Evolutionary conservation across 805 yeast species (phyloP).

Genomic region (Ogataea methanolica): DNA sequence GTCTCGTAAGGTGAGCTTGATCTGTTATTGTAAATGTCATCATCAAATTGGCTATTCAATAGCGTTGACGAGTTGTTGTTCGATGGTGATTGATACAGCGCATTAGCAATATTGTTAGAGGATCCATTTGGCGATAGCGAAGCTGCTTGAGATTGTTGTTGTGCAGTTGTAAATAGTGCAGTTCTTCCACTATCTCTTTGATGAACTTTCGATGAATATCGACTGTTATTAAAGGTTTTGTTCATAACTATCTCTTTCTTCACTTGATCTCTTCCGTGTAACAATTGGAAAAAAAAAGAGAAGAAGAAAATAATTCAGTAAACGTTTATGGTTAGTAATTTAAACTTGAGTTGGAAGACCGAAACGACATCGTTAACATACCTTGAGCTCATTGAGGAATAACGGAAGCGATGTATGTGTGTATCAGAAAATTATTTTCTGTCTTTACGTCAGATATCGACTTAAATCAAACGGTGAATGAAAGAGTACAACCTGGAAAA

Average conservation of each 20-base stretch:
- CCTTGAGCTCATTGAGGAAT: slow-evolving; percentile 16
- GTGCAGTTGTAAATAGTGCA: slow-evolving; percentile 19
- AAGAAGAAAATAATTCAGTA: too few species aligned
- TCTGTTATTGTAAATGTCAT: slow-evolving; percentile 12
- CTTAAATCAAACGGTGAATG: too few species aligned
- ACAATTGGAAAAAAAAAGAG: too few species aligned
- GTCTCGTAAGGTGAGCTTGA: slow-evolving; percentile 40
- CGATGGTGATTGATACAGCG: slow-evolving; percentile 2
- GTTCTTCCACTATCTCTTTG: slow-evolving; percentile 26
- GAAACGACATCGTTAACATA: slow-evolving; percentile 1
- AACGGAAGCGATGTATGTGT: neutral
- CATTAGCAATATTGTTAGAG: neutral
- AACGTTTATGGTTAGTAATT: neutral
- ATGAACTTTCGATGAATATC: slow-evolving; percentile 28
- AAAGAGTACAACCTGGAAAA: too few species aligned
- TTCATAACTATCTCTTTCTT: neutral
- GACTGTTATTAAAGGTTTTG: slow-evolving; percentile 11
- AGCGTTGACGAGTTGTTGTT: slow-evolving; percentile 8
- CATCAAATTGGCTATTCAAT: slow-evolving; percentile 3
- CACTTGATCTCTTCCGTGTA: neutral
- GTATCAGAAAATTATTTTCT: too few species aligned
- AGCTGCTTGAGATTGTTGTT: slow-evolving; percentile 12
- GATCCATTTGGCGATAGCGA: slow-evolving; percentile 9
- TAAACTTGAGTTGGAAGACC: neutral
- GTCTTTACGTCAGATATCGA: too few species aligned